Base-by-base conservation (phyloP, 2,329 filamentous ascomycete species). In the Cladobotryum protrusum region DNA sequence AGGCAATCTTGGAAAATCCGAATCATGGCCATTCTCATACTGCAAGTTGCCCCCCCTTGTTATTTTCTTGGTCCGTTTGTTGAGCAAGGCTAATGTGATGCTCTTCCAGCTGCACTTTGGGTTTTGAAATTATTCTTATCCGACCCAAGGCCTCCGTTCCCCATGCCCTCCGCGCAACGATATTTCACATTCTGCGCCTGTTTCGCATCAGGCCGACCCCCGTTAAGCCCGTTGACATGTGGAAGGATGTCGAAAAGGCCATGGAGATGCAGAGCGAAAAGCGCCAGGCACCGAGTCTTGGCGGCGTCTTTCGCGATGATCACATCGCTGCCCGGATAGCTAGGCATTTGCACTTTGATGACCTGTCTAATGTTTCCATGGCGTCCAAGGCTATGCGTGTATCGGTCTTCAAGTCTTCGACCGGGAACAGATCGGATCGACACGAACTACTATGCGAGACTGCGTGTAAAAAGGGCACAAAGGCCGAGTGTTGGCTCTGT, bases 401-500 rank as follows among this genome's bases (percentile, higher is more conserved):
- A 7, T 47, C 46, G 12, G 41, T 57, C 4, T 42, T 52, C 7
- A 9, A 4, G 11, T 34, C 45, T 3, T 5, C 3, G 4, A 13
- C 11, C 2, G 20, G 4, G 1, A 9, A 41, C 17, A 18, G 20
- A 15, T 13, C 29, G 18, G 43, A 32, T 24, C 44, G 52, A 13
- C 5, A 43, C 7, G 45, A 57, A 13, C 19, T 57, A 39, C 20
- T 57, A 19, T 55, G 53, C 29, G 41, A 52, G 43, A 43, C 15
- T 9, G 18, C 49, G 1, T 57, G 55, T 17, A 18, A 9, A 12
- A 45, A 32, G 4, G 32, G 40, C 7, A 46, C 48, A 20, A 53
- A 53, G 39, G 39, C n/a, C 11, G 53, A 55, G 32, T 57, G 55
- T 45, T 57, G 55, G 55, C 53, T 49, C n/a, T 57, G 55, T 20